phyloP scores from a whole-genome alignment of 208 protist genomes.

The Porcisia deanei region DNA sequence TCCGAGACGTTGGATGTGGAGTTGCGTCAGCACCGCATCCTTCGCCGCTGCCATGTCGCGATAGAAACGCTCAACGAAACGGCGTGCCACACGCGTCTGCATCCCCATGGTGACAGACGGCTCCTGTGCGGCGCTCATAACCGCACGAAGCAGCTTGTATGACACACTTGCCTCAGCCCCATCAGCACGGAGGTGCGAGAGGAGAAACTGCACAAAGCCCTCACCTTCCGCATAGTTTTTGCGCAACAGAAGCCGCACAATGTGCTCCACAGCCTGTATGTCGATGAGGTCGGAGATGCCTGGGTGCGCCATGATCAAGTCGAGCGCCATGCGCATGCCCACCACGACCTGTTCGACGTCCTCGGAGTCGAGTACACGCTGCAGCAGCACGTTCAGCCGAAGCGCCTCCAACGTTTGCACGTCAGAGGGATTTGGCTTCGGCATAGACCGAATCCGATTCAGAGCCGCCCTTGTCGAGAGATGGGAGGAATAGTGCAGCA shows the following conservation, averaged over 20 bases:
- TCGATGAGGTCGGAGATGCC: conserved; percentile 81
- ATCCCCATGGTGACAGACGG: conserved; percentile 59
- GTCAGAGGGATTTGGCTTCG: conserved; percentile 47
- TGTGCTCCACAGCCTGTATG: conserved; percentile 56
- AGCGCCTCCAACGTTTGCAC: conserved; percentile 69
- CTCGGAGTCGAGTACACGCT: conserved; percentile 51
- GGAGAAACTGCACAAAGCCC: conserved; percentile 62
- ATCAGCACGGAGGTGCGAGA: conserved; percentile 46
- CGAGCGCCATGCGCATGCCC: conserved; percentile 50
- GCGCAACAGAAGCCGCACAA: conserved; percentile 59
- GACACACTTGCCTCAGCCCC: conserved; percentile 31
- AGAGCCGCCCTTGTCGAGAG: conserved; percentile 56
- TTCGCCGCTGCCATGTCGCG: conserved; percentile 55
- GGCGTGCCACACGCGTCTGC: conserved; percentile 36
- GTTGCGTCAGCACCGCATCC: conserved; percentile 81
- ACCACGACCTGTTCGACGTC: conserved; percentile 49
- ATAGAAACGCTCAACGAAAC: conserved; percentile 70
- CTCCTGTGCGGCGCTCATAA: conserved; percentile 75
- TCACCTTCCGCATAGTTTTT: conserved; percentile 64
- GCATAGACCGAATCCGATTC: conserved; percentile 43
- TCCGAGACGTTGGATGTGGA: conserved; percentile 67
- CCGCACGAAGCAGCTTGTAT: conserved; percentile 42
- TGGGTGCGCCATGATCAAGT: conserved; percentile 60
- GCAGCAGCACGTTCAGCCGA: conserved; percentile 72
- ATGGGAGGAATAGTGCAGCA: conserved; percentile 48